Base-by-base conservation (phyloP, 257 asterid species). In the Solanum piurae region DNA sequence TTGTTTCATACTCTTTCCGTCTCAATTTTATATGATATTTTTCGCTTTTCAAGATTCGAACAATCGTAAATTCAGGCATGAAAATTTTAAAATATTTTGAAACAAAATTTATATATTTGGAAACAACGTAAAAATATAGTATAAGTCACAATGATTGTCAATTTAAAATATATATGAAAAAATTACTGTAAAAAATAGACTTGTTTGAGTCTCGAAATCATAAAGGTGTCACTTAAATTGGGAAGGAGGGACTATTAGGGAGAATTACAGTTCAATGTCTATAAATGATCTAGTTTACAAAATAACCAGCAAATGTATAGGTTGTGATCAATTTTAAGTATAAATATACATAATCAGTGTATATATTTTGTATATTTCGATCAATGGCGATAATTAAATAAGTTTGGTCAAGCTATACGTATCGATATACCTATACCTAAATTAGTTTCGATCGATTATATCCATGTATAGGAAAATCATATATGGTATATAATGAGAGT, bases 201-300 rank as follows among this genome's bases (percentile, higher is more conserved):
- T 18, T 55, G 0, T 18, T 2, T 52, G 23, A 52, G 0, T 52
- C 0, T 52, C 23, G 21, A 55, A 55, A 18, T 55, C 0, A 18
- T 55, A 55, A 55, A 55, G 2, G 0, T 55, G n/a, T 0, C 64
- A 55, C 0, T 18, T 18, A 55, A 55, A 2, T 18, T 3, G 64
- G 2, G 10, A 52, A 0, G 23, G 20, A 20, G 3, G 3, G 23
- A 2, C 3, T 16, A 52, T 52, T 21, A 8, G 27, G 68, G 3
- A 21, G 0, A 8, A 60, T 60, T 60, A 60, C 68, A 21, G 0
- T 60, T 1, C 68, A 21, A 9, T 60, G 3, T 21, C 0, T 60
- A 12, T 4, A 3, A 21, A 20, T 58, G 25, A 58, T 58, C 66
- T 58, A 58, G 25, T 58, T 58, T 58, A 58, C 0, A 20, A 58